Conservation (phyloP, 2,329 filamentous ascomycete species). For the Colletotrichum plurivorum region DNA sequence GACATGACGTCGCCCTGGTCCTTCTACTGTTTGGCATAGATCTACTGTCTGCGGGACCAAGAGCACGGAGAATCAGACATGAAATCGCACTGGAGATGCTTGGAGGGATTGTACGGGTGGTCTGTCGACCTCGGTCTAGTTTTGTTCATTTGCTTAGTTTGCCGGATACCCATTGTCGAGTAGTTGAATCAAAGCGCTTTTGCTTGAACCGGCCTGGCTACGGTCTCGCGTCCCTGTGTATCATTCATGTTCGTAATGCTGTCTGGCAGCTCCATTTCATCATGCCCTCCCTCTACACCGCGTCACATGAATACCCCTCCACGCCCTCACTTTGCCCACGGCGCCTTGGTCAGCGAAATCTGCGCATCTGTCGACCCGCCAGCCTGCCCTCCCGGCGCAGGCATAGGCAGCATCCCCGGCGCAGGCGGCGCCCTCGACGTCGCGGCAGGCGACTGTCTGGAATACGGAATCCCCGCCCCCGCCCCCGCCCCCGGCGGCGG, state of each 20-base stretch:
- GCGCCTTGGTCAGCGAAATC: constrained; percentile 60
- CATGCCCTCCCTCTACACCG: background rate
- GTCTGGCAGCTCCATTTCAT: constrained; percentile 15
- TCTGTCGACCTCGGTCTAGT: constrained; percentile 21
- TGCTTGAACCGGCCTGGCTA: constrained; percentile 1
- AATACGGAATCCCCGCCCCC: constrained; percentile 56
- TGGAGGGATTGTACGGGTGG: constrained; percentile 1
- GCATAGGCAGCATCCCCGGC: constrained; percentile 40
- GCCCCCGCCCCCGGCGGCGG: constrained; percentile 51
- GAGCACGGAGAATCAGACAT: background rate
- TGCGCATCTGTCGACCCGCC: constrained; percentile 54
- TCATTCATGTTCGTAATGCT: background rate
- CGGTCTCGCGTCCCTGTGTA: background rate
- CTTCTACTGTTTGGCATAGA: too few species aligned
- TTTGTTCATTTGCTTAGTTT: constrained; percentile 37
- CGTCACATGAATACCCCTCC: background rate
- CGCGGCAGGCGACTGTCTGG: constrained; percentile 49
- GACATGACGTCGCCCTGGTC: too few species aligned
- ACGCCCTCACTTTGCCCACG: constrained; percentile 57
- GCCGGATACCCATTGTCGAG: constrained; percentile 40
- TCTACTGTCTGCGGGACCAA: too few species aligned
- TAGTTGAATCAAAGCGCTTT: constrained; percentile 33
- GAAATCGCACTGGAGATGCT: background rate
- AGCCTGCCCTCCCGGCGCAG: constrained; percentile 37
- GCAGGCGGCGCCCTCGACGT: constrained; percentile 18